Conservation (phyloP, 179 eudicot species). For the Amaranthus tricolor region DNA sequence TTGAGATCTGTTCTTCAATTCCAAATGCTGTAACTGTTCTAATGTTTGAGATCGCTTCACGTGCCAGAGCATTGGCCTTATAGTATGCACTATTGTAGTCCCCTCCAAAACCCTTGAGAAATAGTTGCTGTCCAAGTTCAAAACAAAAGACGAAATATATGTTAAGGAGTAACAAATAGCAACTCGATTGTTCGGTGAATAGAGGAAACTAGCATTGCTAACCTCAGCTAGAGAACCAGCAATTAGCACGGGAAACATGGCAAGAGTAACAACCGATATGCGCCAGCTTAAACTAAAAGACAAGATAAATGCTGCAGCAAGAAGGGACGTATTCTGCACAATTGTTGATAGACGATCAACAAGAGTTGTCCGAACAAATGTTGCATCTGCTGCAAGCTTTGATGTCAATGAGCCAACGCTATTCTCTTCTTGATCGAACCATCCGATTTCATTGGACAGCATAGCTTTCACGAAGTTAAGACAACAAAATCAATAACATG, state of each 20-base stretch:
- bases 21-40: conserved; percentile 71
- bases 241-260: conserved; percentile 56
- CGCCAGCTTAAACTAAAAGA: conserved; percentile 65
- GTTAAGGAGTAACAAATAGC: background rate
- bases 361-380: conserved; percentile 56
- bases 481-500: background rate
- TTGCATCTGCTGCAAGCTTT: conserved; percentile 64
- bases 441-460: conserved; percentile 60
- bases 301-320: conserved; percentile 51
- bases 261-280: conserved; percentile 50
- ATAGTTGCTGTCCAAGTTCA: conserved; percentile 48
- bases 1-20: conserved; percentile 55
- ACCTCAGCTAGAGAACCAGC: conserved; percentile 64
- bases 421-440: conserved; percentile 73
- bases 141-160: background rate
- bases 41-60: conserved; percentile 68
- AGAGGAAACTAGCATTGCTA: background rate
- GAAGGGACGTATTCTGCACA: conserved; percentile 57
- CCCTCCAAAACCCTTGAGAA: conserved; percentile 77
- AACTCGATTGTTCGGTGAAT: background rate
- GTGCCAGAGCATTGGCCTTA: conserved; percentile 54
- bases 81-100: conserved; percentile 46
- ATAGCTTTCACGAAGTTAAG: conserved; percentile 37
- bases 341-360: conserved; percentile 64
- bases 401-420: conserved; percentile 53